Conservation (phyloP, 1,284 basidiomycete genomes). For the Ceratobasidium sp. region DNA sequence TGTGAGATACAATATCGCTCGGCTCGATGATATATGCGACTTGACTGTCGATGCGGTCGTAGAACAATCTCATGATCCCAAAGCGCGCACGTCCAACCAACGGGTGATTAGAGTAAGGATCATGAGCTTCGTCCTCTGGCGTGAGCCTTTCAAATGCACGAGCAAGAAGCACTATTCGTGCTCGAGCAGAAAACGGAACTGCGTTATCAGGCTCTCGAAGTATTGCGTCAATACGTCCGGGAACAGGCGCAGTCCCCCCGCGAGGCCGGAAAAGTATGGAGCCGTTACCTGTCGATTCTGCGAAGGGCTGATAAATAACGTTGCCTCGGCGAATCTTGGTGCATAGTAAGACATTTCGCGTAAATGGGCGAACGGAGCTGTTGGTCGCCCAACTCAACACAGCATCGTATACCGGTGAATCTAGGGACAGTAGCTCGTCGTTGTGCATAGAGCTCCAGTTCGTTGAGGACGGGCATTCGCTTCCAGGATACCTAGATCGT, state of each 20-base stretch:
- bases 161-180: neutral
- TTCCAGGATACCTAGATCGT: too few species aligned
- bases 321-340: neutral
- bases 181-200: neutral
- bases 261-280: neutral
- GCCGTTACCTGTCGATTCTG: neutral
- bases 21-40: neutral
- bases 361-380: neutral
- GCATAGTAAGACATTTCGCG: neutral
- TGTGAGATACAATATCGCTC: neutral
- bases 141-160: neutral
- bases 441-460: too few species aligned
- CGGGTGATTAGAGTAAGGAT: neutral
- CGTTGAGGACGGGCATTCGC: too few species aligned
- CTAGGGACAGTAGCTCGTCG: too few species aligned
- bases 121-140: neutral
- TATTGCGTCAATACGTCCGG: neutral
- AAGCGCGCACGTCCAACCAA: neutral
- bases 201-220: neutral
- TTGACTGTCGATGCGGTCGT: neutral
- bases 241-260: neutral
- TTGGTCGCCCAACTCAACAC: neutral
- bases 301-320: neutral
- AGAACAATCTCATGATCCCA: neutral
- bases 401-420: too few species aligned